These are phyloP conservation scores for Cryptomeria japonica DNA, from an alignment of 75 land plant genomes.

Conservation along the genomic window DNA sequence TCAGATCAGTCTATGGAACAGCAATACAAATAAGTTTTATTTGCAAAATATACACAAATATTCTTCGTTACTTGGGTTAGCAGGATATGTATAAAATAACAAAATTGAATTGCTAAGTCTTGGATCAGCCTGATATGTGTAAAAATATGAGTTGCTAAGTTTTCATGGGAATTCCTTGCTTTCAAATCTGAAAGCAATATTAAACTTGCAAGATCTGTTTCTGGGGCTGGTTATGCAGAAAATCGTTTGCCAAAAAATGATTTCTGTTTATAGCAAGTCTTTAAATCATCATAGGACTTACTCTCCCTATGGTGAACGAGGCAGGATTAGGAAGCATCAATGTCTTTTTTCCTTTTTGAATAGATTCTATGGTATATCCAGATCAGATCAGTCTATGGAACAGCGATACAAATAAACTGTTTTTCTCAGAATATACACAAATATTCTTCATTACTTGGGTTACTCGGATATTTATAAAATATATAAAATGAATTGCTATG, in stretches of 20 bases:
- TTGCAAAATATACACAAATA: neutral
- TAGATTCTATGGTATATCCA: neutral
- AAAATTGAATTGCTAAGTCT: neutral
- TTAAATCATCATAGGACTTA: neutral
- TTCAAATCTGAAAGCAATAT: neutral
- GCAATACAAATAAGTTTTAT: neutral
- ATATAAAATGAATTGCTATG: neutral
- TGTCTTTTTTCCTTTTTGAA: neutral
- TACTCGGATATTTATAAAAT: too few relatives aligned
- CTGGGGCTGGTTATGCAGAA: neutral
- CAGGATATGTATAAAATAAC: neutral
- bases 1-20: neutral
- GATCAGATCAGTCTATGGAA: neutral
- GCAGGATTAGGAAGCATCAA: neutral
- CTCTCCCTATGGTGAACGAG: neutral
- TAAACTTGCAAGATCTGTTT: neutral
- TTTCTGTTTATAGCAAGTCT: neutral
- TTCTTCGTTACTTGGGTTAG: neutral
- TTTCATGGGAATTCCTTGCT: neutral
- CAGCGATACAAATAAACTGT: neutral
- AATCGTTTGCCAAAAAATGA: neutral
- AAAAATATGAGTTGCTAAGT: neutral
- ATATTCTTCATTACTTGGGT: neutral
- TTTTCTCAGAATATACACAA: neutral
- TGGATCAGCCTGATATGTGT: neutral